Evolutionary conservation across 2,329 filamentous ascomycete species (phyloP).

Genomic region (Pyrenophora tritici-repentis): DNA sequence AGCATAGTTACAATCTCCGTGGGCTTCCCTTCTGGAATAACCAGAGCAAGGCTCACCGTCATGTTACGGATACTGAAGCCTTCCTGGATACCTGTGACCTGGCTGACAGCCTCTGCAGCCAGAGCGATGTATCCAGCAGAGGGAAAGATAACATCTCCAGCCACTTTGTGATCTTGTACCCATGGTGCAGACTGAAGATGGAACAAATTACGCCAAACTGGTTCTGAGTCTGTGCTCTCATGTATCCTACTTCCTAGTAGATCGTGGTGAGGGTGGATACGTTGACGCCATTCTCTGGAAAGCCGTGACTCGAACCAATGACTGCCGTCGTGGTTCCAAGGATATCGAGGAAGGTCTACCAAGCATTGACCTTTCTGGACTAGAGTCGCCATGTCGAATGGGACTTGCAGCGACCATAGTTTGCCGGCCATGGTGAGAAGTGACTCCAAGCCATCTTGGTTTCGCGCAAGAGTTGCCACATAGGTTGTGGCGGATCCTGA

Average conservation of each 20-base stretch:
- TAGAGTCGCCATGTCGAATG: too few species aligned
- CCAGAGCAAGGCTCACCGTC: too few species aligned
- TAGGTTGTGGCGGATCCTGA: too few species aligned
- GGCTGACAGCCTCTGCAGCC: slow-evolving; percentile 40
- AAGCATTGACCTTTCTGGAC: too few species aligned
- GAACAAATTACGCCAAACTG: not conserved
- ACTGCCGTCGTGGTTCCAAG: not conserved
- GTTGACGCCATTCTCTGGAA: not conserved
- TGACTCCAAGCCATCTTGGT: too few species aligned
- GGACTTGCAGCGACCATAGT: too few species aligned
- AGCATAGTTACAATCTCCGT: too few species aligned
- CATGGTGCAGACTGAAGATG: not conserved
- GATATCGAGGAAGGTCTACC: not conserved
- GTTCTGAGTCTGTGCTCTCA: not conserved
- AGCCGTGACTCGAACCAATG: not conserved
- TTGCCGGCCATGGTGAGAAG: too few species aligned
- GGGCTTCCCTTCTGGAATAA: too few species aligned
- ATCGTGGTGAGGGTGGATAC: not conserved
- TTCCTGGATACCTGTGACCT: slow-evolving; percentile 4
- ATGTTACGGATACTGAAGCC: too few species aligned
- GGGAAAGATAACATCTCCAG: slow-evolving; percentile 50
- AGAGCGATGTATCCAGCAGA: slow-evolving; percentile 52
- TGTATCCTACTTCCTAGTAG: not conserved
- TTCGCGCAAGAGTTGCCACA: too few species aligned
- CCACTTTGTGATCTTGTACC: slow-evolving; percentile 51